phyloP scores from a whole-genome alignment of 139 green algal species.

The Volvox africanus region DNA sequence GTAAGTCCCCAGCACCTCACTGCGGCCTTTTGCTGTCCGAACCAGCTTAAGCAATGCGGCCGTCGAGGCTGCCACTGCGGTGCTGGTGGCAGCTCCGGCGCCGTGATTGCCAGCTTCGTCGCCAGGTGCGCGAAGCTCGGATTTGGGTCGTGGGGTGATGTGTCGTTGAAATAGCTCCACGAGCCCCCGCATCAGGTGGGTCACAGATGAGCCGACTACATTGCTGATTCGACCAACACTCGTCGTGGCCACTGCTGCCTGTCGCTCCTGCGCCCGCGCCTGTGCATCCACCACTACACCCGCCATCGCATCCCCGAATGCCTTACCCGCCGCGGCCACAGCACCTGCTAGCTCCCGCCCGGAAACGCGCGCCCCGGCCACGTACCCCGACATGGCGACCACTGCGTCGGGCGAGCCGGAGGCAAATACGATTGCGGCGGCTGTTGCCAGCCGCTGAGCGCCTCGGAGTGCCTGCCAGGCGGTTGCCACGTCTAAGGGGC shows the following conservation, averaged over 20 bases:
- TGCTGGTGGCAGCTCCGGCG: neutral
- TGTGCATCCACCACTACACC: neutral
- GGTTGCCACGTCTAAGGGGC: neutral
- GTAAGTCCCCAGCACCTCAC: neutral
- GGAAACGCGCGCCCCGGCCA: neutral
- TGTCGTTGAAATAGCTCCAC: neutral
- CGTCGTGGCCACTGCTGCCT: neutral
- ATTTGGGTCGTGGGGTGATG: neutral
- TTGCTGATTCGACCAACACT: neutral
- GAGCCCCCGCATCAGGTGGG: neutral
- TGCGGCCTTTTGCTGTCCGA: neutral
- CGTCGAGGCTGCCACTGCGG: neutral
- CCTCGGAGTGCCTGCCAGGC: slow-evolving; percentile 42
- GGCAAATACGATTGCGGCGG: neutral
- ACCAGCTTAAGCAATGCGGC: neutral
- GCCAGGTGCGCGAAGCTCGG: neutral
- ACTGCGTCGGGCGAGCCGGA: neutral
- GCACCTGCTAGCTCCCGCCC: slow-evolving; percentile 22
- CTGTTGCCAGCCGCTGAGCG: slow-evolving; percentile 33
- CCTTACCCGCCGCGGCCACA: neutral
- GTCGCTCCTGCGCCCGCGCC: neutral
- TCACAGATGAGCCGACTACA: neutral
- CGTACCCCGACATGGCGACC: neutral
- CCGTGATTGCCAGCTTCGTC: neutral
- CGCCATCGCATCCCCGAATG: neutral